Evolutionary conservation across 805 yeast genomes (phyloP).

Genomic region (Kodamaea leandrae): DNA sequence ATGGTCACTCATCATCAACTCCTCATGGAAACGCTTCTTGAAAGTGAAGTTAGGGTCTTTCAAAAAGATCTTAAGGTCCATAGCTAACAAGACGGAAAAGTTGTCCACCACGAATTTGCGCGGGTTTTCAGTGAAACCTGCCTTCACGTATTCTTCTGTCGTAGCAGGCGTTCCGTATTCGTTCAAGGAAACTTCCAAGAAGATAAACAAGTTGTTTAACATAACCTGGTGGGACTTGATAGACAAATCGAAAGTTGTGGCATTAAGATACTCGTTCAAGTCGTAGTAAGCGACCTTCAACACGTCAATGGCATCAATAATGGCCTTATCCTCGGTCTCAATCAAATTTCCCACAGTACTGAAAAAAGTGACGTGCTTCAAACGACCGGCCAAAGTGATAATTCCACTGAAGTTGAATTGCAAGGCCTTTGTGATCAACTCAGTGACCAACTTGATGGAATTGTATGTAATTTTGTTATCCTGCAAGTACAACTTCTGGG

Average conservation of each 20-base stretch:
- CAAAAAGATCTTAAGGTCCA: constrained; percentile 54
- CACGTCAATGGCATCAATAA: constrained; percentile 28
- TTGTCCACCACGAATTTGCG: constrained; percentile 40
- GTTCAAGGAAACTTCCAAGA: constrained; percentile 39
- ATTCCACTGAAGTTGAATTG: constrained; percentile 42
- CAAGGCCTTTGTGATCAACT: constrained; percentile 42
- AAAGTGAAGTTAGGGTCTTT: constrained; percentile 58
- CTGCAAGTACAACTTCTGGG: constrained; percentile 40
- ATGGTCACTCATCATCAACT: constrained; percentile 45
- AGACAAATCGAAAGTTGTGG: constrained; percentile 36
- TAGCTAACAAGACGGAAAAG: constrained; percentile 49
- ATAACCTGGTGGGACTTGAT: constrained; percentile 39
- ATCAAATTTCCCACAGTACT: constrained; percentile 40
- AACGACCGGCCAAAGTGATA: constrained; percentile 43
- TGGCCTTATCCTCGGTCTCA: constrained; percentile 36
- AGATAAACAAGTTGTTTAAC: constrained; percentile 38
- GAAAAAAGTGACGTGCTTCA: constrained; percentile 48
- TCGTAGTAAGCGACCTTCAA: constrained; percentile 34
- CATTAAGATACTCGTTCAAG: constrained; percentile 35
- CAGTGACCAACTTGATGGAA: constrained; percentile 46
- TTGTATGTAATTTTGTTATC: constrained; percentile 44
- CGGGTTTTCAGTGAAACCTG: constrained; percentile 48
- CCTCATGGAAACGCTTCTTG: constrained; percentile 50
- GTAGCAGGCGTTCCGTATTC: constrained; percentile 44
- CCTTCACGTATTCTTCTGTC: constrained; percentile 42